Evolutionary conservation across 2,329 filamentous ascomycete species (phyloP).

Genomic region (Talaromyces sp.): DNA sequence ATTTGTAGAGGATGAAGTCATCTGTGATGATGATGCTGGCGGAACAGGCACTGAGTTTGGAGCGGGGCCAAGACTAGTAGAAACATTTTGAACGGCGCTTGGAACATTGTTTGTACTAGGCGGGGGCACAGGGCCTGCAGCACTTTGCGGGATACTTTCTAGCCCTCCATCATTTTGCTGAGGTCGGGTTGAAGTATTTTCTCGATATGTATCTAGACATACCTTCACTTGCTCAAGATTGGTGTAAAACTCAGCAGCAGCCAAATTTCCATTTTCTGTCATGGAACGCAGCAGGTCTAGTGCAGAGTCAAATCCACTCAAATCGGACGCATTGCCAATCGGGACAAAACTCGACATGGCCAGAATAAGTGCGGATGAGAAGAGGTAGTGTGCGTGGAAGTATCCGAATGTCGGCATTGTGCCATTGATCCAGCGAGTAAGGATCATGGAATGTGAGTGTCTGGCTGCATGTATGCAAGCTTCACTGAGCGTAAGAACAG

Average conservation of each 20-base stretch:
- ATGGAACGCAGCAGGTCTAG: conserved; percentile 36
- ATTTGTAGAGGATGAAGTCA: conserved; percentile 5
- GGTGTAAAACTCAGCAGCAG: conserved; percentile 38
- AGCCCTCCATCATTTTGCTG: not conserved
- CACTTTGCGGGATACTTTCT: not conserved
- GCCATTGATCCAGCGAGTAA: conserved; percentile 43
- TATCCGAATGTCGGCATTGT: conserved; percentile 43
- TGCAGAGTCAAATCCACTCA: conserved; percentile 36
- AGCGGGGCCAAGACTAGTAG: not conserved
- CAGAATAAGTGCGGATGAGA: conserved; percentile 41
- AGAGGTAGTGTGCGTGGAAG: conserved; percentile 45
- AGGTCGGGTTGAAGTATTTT: not conserved
- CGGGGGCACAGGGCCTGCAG: not conserved
- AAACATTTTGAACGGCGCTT: too few relatives aligned
- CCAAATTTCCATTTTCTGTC: conserved; percentile 40
- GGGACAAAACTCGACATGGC: conserved; percentile 41
- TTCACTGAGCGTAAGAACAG: conserved; percentile 40
- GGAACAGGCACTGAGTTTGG: not conserved
- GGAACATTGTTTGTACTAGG: not conserved
- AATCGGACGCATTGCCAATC: conserved; percentile 34
- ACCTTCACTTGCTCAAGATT: conserved; percentile 38
- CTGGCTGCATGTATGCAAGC: conserved; percentile 44
- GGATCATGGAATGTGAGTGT: conserved; percentile 40
- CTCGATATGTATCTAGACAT: conserved; percentile 31
- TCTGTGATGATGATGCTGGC: not conserved